Evolutionary conservation across 345 rosid species (phyloP), one percentile per base, ranked within the genome.

Genomic region (Eucalyptus shirleyi): DNA sequence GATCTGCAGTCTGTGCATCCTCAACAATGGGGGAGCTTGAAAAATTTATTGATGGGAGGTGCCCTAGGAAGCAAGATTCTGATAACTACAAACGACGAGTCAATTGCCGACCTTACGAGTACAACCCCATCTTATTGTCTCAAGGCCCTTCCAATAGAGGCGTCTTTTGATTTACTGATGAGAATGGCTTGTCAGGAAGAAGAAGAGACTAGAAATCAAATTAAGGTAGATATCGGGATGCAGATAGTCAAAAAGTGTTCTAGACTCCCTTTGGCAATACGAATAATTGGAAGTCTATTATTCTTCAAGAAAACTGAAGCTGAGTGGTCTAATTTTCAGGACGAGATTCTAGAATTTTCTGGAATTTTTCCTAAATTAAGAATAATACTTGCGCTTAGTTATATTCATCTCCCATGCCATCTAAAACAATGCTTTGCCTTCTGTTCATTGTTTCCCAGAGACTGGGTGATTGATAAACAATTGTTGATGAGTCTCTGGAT

Each of bases 1-100:
- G 28, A 9, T 56, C 5, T 23, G 0, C 0, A 0, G 28, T 0
- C 0, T 23, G 6, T 1, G 62, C 0, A 1, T 55, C 5, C 2
- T 56, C 1, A 1, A 23, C 12, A 9, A 56, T 2, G 12, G 26
- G 1, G 3, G 6, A 24, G 12, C 12, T 24, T 23, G 62, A 56
- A 24, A 56, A 56, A 1, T 56, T 56, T 24, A 24, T 56, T 24
- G 62, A 56, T 56, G 62, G 62, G 28, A 23, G 62, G 13, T 56
- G 62, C 62, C 6, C 6, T 0, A 23, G 62, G 30, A 56, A 56
- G 30, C 62, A 56, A 56, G 62, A 56, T 56, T 56, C 28, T 56
- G 30, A 56, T 56, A 56, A 56, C 62, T 23, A 56, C 30, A 24
- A 0, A 0, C 28, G 0, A 17, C 0, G 0, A 0, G 7, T 2